Evolutionary conservation across 305 asterid species (phyloP).

Genomic region (Rubia peregrina): DNA sequence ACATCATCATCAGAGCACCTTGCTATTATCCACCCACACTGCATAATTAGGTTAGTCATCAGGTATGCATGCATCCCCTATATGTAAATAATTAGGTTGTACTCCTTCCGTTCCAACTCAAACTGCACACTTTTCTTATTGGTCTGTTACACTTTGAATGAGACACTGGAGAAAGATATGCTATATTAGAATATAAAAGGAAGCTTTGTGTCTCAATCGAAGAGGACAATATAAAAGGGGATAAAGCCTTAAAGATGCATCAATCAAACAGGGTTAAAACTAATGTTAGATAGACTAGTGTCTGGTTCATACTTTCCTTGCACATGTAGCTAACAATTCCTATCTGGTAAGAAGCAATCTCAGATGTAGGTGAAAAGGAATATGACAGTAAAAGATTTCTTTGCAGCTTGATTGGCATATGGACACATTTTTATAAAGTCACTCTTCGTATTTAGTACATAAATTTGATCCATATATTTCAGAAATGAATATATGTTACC

Average conservation of each 20-base stretch:
- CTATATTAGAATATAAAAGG: not conserved
- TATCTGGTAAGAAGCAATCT: not conserved
- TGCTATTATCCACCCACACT: too few relatives aligned
- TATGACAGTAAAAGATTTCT: not conserved
- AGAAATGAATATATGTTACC: constrained; percentile 2
- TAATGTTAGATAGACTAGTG: not conserved
- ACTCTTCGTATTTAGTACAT: not conserved
- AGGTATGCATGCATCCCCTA: not conserved
- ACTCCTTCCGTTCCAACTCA: not conserved
- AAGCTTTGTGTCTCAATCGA: not conserved
- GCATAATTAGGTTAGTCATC: not conserved
- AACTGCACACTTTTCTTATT: not conserved
- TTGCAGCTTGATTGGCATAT: not conserved
- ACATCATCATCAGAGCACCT: not conserved
- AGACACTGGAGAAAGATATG: not conserved
- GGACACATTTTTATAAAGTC: not conserved
- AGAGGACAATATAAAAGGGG: not conserved
- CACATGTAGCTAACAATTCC: not conserved
- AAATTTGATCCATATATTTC: not conserved
- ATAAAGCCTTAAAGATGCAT: not conserved
- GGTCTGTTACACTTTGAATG: not conserved
- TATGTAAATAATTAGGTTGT: not conserved
- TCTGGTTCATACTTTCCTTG: not conserved
- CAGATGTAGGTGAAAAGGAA: not conserved
- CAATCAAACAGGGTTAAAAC: not conserved